These are phyloP conservation scores for Penicillium dipodomyicola DNA, from an alignment of 495 filamentous ascomycete species.

Conservation along the genomic window DNA sequence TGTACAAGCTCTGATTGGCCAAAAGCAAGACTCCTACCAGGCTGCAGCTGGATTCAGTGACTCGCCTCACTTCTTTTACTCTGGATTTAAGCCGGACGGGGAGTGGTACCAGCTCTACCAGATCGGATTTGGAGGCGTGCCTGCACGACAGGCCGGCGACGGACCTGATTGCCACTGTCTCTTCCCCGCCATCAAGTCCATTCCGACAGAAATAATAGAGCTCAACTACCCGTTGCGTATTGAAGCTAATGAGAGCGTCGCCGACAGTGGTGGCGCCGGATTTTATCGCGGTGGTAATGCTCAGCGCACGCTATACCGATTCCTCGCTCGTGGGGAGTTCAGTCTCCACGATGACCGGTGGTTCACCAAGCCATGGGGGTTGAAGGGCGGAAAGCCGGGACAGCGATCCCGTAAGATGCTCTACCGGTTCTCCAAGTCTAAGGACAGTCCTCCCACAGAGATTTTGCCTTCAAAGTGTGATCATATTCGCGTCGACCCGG, in stretches of 20 bases:
- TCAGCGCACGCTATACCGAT: conserved; percentile 48
- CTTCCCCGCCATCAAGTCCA: conserved; percentile 53
- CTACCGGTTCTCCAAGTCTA: conserved; percentile 38
- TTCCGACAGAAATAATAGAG: conserved; percentile 51
- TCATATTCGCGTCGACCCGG: conserved; percentile 46
- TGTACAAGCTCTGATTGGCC: conserved; percentile 49
- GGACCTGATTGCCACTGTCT: conserved; percentile 52
- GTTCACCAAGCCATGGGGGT: conserved; percentile 53
- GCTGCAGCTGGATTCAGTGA: conserved; percentile 52
- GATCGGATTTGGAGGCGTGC: conserved; percentile 52
- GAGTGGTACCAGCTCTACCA: conserved; percentile 54
- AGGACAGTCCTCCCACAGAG: conserved; percentile 25
- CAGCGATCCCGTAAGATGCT: conserved; percentile 42
- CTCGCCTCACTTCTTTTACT: conserved; percentile 52
- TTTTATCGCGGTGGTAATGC: conserved; percentile 50
- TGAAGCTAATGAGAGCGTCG: conserved; percentile 48
- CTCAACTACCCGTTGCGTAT: conserved; percentile 50
- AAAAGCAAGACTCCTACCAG: conserved; percentile 46
- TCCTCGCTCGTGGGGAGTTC: conserved; percentile 45
- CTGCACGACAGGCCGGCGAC: conserved; percentile 47
- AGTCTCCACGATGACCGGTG: conserved; percentile 52
- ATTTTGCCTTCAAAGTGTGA: conserved; percentile 47
- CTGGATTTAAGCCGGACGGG: conserved; percentile 47
- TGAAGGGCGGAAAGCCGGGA: conserved; percentile 47
- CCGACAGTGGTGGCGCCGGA: conserved; percentile 48